A percentile compares a stretch with the other conserved stretches of the same genome.
Evolutionary conservation across 257 asterid species (phyloP).

Genomic region (Lycium barbarum): DNA sequence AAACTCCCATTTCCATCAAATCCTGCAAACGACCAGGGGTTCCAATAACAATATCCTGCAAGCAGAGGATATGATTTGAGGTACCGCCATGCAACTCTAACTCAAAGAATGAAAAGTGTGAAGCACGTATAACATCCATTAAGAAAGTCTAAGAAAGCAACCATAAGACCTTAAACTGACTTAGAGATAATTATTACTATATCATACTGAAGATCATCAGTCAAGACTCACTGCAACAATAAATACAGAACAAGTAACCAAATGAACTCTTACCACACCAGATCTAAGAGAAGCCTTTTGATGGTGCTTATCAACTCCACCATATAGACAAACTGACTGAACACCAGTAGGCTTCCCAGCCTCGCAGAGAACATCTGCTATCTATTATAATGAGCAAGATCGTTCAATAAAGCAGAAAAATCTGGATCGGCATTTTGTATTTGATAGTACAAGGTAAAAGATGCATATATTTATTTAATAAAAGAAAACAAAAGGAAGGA

Average conservation of each 20-base stretch:
- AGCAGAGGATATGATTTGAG: conserved; percentile 27
- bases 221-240: neutral
- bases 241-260: conserved; percentile 26
- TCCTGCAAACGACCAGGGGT: conserved; percentile 97
- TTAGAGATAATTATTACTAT: neutral
- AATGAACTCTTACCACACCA: conserved; percentile 73
- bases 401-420: neutral
- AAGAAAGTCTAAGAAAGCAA: conserved; percentile 7
- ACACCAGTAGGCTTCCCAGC: conserved; percentile 91
- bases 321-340: conserved; percentile 81
- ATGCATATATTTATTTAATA: neutral
- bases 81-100: neutral
- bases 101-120: neutral
- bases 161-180: neutral
- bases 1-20: conserved; percentile 88
- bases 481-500: neutral
- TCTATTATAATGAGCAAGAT: conserved; percentile 48
- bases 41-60: conserved; percentile 94
- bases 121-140: neutral
- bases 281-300: conserved; percentile 86
- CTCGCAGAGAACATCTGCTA: conserved; percentile 84
- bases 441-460: conserved; percentile 20
- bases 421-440: conserved; percentile 32
- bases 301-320: conserved; percentile 91
- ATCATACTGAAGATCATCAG: neutral